A percentile compares a stretch with the other conserved stretches of the same genome.
Conservation (phyloP, 148 eudicot species). For the Chenopodium suecicum region DNA sequence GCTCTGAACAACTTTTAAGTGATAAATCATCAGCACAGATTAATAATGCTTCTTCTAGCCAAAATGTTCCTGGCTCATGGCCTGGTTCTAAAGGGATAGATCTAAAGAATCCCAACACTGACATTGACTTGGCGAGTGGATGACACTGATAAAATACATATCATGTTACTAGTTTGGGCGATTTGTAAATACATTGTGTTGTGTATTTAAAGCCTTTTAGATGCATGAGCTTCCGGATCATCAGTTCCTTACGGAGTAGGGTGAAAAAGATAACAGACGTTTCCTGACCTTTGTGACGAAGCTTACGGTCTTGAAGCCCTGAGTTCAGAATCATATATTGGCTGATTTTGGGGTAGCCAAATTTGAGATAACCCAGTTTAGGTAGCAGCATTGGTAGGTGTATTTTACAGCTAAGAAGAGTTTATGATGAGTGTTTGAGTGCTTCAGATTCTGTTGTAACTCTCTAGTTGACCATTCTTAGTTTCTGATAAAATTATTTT, state of each 20-base stretch:
- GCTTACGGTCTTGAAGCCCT: constrained; percentile 20
- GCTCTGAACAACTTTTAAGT: constrained; percentile 24
- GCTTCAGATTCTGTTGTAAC: constrained; percentile 28
- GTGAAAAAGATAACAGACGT: not conserved
- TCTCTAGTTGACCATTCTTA: constrained; percentile 18
- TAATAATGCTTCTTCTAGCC: constrained; percentile 27
- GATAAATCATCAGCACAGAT: constrained; percentile 24
- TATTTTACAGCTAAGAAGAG: constrained; percentile 16
- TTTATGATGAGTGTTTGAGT: constrained; percentile 28
- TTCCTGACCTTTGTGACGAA: constrained; percentile 1
- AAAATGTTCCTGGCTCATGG: constrained; percentile 30
- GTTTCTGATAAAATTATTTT: constrained; percentile 17
- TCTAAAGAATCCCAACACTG: constrained; percentile 32
- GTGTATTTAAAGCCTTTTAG: constrained; percentile 28
- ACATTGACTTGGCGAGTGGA: constrained; percentile 44
- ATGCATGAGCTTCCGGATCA: constrained; percentile 27
- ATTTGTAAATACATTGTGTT: constrained; percentile 41
- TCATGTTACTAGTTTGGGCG: constrained; percentile 11
- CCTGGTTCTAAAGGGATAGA: constrained; percentile 32
- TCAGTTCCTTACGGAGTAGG: constrained; percentile 6
- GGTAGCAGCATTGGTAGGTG: constrained; percentile 27
- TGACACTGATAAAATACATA: constrained; percentile 2
- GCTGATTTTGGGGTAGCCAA: constrained; percentile 18
- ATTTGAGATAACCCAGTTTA: constrained; percentile 34
- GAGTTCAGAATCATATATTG: constrained; percentile 9